phyloP scores from a whole-genome alignment of 2,329 filamentous ascomycete species.

The Colletotrichum spaethianum region DNA sequence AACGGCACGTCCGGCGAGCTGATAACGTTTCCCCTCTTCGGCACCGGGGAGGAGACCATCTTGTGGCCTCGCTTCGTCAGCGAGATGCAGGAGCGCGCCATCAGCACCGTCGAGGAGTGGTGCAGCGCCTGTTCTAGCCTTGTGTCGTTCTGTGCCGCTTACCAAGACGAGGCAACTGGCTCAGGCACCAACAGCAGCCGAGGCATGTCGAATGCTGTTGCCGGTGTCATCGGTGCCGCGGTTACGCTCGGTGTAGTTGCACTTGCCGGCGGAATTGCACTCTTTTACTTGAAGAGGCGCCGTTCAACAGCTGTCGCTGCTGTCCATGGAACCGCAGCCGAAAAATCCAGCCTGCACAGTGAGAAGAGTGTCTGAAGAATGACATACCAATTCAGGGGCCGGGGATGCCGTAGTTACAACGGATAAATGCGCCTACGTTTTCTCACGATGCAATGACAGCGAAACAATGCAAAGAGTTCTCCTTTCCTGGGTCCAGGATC shows the following conservation, averaged over 20 bases:
- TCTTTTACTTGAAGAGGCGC: slow-evolving; percentile 23
- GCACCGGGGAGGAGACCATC: slow-evolving; percentile 47
- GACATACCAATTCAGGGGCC: no score
- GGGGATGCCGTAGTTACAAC: no score
- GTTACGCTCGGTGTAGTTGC: slow-evolving; percentile 50
- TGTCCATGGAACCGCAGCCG: not conserved
- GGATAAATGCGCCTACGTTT: not conserved
- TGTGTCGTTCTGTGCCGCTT: slow-evolving; percentile 51
- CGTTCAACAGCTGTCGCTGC: not conserved
- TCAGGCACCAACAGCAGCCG: slow-evolving; percentile 22
- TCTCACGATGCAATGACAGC: not conserved
- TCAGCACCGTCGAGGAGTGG: slow-evolving; percentile 50
- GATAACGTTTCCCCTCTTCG: slow-evolving; percentile 50
- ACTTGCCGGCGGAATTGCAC: slow-evolving; percentile 30
- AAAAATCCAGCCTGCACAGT: slow-evolving; percentile 27
- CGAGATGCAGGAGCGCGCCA: slow-evolving; percentile 48
- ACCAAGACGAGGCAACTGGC: slow-evolving; percentile 43
- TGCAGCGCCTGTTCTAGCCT: slow-evolving; percentile 48
- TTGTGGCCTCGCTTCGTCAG: slow-evolving; percentile 48
- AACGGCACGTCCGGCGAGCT: slow-evolving; percentile 51
- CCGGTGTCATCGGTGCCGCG: slow-evolving; percentile 52
- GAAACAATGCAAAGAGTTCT: no score
- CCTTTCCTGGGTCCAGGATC: not conserved
- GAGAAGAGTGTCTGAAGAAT: not conserved
- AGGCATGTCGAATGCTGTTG: slow-evolving; percentile 52